Evolutionary conservation across 73 alveolate genomes (phyloP).

Genomic region (Durusdinium trenchii): DNA sequence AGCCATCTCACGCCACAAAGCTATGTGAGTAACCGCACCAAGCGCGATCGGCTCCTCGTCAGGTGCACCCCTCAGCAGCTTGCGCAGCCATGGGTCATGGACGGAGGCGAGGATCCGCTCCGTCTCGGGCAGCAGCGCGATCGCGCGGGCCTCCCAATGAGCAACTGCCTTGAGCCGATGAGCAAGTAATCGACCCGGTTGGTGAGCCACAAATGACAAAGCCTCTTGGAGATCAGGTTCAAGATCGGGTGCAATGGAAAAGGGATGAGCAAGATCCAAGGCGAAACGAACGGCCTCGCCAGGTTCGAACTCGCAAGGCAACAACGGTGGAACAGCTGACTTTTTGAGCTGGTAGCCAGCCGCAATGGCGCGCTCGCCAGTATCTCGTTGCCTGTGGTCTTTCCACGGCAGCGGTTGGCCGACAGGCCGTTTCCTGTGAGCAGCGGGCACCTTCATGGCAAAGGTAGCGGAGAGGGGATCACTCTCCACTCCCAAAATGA

Average conservation of each 20-base stretch:
- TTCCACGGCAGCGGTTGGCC: background rate
- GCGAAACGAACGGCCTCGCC: conserved; percentile 28
- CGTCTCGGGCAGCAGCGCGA: background rate
- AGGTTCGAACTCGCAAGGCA: background rate
- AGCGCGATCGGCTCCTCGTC: background rate
- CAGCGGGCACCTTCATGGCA: background rate
- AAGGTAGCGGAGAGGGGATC: background rate
- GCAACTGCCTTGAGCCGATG: background rate
- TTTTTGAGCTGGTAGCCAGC: conserved; percentile 36
- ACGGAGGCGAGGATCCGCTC: background rate
- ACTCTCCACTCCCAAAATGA: background rate
- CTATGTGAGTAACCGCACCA: background rate
- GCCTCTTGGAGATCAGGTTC: background rate
- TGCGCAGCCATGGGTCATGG: background rate
- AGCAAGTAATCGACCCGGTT: background rate
- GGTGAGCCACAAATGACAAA: background rate
- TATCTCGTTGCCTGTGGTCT: background rate
- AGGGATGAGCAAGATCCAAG: background rate
- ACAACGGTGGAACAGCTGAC: background rate
- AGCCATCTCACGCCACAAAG: conserved; percentile 24
- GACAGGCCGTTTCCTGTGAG: background rate
- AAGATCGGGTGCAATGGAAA: background rate
- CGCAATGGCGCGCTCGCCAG: background rate
- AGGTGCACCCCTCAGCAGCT: background rate
- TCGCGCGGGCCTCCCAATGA: background rate